A percentile compares a stretch with the other conserved stretches of the same genome.
These are phyloP conservation scores for Hydrangea macrophylla DNA, from an alignment of 148 eudicot species.

Conservation along the genomic window DNA sequence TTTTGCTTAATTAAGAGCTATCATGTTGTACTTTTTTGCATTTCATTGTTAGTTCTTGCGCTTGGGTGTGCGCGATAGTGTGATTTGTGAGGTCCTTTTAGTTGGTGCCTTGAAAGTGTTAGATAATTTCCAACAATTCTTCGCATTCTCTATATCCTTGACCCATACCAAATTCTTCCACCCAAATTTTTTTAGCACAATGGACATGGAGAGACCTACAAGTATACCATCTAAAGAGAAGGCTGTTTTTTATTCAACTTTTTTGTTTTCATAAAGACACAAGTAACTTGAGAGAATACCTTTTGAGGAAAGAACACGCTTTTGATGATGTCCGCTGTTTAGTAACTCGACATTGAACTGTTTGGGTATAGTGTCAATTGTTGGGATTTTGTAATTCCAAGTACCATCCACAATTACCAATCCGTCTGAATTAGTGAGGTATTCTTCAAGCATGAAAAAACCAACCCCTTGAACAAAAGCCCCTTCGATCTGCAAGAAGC, in stretches of 20 bases:
- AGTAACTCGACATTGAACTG: slow-evolving; percentile 68
- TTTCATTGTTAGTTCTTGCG: too few species aligned
- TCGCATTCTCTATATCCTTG: background rate
- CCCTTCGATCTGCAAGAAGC: slow-evolving; percentile 70
- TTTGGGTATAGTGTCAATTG: slow-evolving; percentile 80
- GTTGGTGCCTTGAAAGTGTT: too few species aligned
- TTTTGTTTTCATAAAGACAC: background rate
- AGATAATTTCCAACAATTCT: background rate
- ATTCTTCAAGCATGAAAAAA: slow-evolving; percentile 87
- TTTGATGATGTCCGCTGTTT: slow-evolving; percentile 72
- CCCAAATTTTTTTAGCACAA: background rate
- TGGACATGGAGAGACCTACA: background rate
- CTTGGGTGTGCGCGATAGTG: too few species aligned
- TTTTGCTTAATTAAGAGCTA: too few species aligned
- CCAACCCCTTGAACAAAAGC: slow-evolving; percentile 94
- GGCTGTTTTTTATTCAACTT: background rate
- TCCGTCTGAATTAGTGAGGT: slow-evolving; percentile 61
- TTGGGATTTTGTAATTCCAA: slow-evolving; percentile 91
- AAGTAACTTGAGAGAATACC: slow-evolving; percentile 32
- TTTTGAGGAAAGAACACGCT: slow-evolving; percentile 82
- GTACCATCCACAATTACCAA: slow-evolving; percentile 60
- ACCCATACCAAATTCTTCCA: background rate
- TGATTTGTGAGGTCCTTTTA: too few species aligned
- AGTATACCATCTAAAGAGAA: background rate
- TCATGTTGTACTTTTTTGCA: too few species aligned